Base-by-base conservation (phyloP, 352 stramenopile species). In the Globisporangium viniferum region DNA sequence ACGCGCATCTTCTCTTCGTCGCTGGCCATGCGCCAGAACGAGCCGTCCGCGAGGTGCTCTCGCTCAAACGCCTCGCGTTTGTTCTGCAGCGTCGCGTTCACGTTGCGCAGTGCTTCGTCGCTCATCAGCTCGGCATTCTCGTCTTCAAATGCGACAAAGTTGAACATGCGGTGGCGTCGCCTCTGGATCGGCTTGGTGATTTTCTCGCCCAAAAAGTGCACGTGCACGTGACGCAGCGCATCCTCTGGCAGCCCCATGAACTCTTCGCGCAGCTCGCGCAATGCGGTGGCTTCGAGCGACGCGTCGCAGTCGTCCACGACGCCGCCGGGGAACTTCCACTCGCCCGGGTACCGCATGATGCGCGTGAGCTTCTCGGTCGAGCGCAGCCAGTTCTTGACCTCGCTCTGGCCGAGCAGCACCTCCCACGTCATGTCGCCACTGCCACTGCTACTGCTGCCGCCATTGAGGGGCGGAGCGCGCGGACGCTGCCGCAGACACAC, bases 381-480 rank as follows among this genome's bases (percentile, higher is more conserved):
- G 14, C 77, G 76, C 53, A 90, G 75, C 78, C 79, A 90, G 73
- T 90, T 90, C 68, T 88, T 88, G 10, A 88, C 80, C 59, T 90
- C 81, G 55, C 72, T 81, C 55, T 90, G 81, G 0, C 79, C 81
- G 4, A 90, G 68, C n/a, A 90, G 67, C 31, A 90, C 80, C 24
- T 90, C 80, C 81, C 81, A 90, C 41, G 56, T 31, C 31, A n/a
- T 15, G 3, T 15, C 18, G 27, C 15, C 24, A 18, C 67, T 36
- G 46, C 44, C 33, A 7, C 55, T 44, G 27, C 22, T 27, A 29
- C 9, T 20, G 27, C 24, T n/a, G 2, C 24, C 35, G 39, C 53
- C 41, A 10, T 51, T 51, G 44, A 51, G 5, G 6, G 10, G 44
- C 18, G 41, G 15, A 10, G 41, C 5, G 18, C 41, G 60, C 12